Base-by-base conservation (phyloP, 225 moss, liverwort and hornwort species). In the Sphagnum contortum region DNA sequence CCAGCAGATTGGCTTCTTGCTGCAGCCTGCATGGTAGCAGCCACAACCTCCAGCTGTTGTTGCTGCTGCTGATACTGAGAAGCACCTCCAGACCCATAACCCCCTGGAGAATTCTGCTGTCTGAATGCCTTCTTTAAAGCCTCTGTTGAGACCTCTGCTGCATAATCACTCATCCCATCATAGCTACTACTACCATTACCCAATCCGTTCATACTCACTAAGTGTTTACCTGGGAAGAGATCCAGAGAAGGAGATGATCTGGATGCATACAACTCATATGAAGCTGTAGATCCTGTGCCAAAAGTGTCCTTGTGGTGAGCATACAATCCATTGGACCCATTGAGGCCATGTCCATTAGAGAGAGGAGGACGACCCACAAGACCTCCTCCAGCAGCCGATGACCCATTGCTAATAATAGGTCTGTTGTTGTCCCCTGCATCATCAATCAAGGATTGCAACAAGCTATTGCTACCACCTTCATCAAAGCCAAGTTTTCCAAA, bases 401-500 rank as follows among this genome's bases (percentile, higher is more conserved):
- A 74, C 68, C 80, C 76, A 79, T 76, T 70, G 56, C 81, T 71
- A 64, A 85, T 74, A 51, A 29, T 29, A 29, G 75, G 46, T 81
- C 74, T 60, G 66, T 69, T 83, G 57, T 61, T 80, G 67, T 69
- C 47, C 29, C 29, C 29, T 29, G 29, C 29, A 62, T 66, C 81
- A 58, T 76, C 85, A 12, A 70, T 72, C 70, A 71, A 76, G 55
- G 74, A 73, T 29, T 29, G 77, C 72, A 84, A 66, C 58, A 72
- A 71, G 29, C 29, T 29, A 65, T 79, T 74, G 9, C 59, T 77
- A 46, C 76, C 54, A 13, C 55, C 86, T 50, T 82, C 88, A 52
- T 89, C 94, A 71, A 95, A 91, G 76, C 78, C 86, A 50, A 95
- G 72, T 71, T 80, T 90, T 45, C 81, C 90, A 56, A 92, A 92